phyloP scores from a whole-genome alignment of 2,329 filamentous ascomycete species.

The Hypoxylon sp. region DNA sequence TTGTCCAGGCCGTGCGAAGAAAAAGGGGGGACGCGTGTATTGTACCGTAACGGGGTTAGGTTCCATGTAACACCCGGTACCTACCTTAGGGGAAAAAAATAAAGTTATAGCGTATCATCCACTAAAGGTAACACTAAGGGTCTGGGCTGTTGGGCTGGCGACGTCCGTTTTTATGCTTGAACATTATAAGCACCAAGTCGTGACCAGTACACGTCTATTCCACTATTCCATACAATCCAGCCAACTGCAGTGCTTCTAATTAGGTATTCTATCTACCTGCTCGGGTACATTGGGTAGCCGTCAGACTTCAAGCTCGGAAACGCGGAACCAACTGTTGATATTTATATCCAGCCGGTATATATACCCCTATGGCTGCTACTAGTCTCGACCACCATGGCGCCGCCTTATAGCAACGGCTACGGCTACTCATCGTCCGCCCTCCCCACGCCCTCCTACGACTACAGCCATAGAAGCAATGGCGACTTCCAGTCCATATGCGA shows the following conservation, averaged over 20 bases:
- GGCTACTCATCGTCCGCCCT: slow-evolving; percentile 35
- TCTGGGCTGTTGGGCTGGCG: slow-evolving; percentile 21
- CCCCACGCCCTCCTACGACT: slow-evolving; percentile 41
- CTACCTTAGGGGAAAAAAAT: slow-evolving; percentile 26
- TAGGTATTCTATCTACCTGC: neutral
- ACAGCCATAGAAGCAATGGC: slow-evolving; percentile 42
- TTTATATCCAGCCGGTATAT: slow-evolving; percentile 22
- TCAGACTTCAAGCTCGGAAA: neutral
- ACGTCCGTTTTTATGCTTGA: neutral
- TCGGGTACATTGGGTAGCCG: neutral
- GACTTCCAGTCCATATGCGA: slow-evolving; percentile 54
- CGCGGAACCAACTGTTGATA: neutral
- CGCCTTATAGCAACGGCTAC: slow-evolving; percentile 53
- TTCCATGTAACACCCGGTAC: neutral
- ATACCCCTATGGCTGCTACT: slow-evolving; percentile 51
- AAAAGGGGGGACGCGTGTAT: slow-evolving; percentile 20
- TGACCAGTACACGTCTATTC: neutral
- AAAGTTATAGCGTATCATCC: slow-evolving; percentile 39
- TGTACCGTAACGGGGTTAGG: slow-evolving; percentile 1
- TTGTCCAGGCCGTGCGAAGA: slow-evolving; percentile 20
- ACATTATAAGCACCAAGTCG: neutral
- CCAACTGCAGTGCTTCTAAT: neutral
- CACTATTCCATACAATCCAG: neutral
- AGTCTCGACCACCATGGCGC: slow-evolving; percentile 51
- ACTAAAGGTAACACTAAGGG: slow-evolving; percentile 29